Conservation (phyloP, 2,329 filamentous ascomycete species). For the Metarhizium sp. region DNA sequence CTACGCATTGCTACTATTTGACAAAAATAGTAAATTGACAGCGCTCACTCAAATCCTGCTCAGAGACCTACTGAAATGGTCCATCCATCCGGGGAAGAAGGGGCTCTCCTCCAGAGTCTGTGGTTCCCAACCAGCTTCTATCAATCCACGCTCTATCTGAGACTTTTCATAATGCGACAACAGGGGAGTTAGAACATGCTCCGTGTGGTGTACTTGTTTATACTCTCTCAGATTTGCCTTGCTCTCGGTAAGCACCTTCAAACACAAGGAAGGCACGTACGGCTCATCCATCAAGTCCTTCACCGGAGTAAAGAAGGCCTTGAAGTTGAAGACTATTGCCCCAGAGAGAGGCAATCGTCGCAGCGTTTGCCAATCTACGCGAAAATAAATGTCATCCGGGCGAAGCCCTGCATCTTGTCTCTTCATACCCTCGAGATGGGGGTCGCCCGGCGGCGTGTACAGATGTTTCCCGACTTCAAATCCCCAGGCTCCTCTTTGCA, state of each 20-base stretch:
- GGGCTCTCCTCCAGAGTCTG: conserved; percentile 65
- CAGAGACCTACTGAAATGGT: too few species aligned
- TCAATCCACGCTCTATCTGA: conserved; percentile 53
- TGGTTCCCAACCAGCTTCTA: conserved; percentile 54
- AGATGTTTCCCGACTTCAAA: conserved; percentile 67
- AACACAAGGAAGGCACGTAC: conserved; percentile 58
- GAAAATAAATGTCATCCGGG: conserved; percentile 53
- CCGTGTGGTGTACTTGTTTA: conserved; percentile 72
- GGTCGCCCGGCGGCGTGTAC: conserved; percentile 62
- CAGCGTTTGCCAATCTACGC: conserved; percentile 85
- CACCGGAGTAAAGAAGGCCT: conserved; percentile 71
- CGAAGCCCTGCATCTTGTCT: conserved; percentile 47
- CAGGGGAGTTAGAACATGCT: conserved; percentile 59
- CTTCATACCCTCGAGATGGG: conserved; percentile 50
- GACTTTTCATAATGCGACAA: conserved; percentile 55
- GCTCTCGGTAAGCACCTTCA: conserved; percentile 56
- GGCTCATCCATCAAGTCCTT: conserved; percentile 61
- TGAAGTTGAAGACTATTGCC: conserved; percentile 79
- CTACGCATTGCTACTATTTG: neutral
- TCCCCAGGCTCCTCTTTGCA: conserved; percentile 79
- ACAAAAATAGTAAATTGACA: neutral
- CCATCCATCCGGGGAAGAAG: conserved; percentile 58
- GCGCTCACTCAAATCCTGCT: too few species aligned
- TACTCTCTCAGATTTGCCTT: conserved; percentile 67
- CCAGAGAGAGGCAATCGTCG: conserved; percentile 68